phyloP scores from a whole-genome alignment of 768 basidiomycete genomes.

The Psilocybe sp. region DNA sequence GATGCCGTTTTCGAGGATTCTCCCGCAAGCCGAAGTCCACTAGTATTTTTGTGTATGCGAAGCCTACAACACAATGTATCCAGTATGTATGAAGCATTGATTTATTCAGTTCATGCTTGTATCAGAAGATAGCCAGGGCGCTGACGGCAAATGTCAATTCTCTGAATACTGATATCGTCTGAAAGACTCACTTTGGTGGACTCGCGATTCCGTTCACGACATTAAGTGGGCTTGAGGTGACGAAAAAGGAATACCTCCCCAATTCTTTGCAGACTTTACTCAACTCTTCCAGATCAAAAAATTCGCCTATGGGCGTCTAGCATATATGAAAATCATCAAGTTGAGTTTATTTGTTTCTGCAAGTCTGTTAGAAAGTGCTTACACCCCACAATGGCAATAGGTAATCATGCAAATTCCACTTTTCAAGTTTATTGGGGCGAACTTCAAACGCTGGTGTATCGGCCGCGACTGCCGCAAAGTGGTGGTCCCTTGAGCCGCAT shows the following conservation, averaged over 20 bases:
- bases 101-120: not conserved
- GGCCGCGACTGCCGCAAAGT: conserved; percentile 23
- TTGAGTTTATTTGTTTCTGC: not conserved
- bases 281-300: conserved; percentile 23
- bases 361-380: not conserved
- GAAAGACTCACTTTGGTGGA: conserved; percentile 20
- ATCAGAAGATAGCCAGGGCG: conserved; percentile 13
- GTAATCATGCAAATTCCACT: conserved; percentile 24
- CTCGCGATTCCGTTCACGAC: conserved; percentile 24
- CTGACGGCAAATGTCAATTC: not conserved
- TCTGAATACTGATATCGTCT: not conserved
- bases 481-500: conserved; percentile 16
- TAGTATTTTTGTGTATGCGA: not conserved
- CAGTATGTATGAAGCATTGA: not conserved
- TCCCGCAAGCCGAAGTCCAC: conserved; percentile 28
- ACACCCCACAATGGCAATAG: conserved; percentile 23
- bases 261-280: conserved; percentile 18
- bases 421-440: conserved; percentile 14
- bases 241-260: conserved; percentile 21
- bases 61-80: not conserved
- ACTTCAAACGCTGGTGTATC: conserved; percentile 24
- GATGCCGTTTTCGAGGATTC: conserved; percentile 76
- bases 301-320: conserved; percentile 24
- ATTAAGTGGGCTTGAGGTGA: conserved; percentile 23
- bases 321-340: not conserved